Conservation (phyloP, 208 protist species). For the Naegleria lovaniensis region DNA sequence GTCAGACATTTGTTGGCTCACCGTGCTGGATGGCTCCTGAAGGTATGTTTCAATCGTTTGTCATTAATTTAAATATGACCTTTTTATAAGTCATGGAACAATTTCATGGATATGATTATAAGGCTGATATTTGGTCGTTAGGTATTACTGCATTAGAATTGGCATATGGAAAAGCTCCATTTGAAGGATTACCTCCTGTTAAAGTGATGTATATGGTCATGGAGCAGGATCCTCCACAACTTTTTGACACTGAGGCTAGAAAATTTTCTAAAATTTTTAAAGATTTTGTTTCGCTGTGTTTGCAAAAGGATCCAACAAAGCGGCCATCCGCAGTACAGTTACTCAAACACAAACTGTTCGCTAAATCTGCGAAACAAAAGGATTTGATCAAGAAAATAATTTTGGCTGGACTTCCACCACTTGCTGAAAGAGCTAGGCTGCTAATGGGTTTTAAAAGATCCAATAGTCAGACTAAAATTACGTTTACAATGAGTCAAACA, state of each 20-base stretch:
- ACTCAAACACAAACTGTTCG: constrained; percentile 38
- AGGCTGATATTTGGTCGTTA: constrained; percentile 68
- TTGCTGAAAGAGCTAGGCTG: background rate
- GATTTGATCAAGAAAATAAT: background rate
- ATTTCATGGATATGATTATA: constrained; percentile 38
- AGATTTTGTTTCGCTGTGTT: constrained; percentile 53
- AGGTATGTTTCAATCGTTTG: constrained; percentile 22
- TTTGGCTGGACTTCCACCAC: background rate
- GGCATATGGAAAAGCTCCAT: constrained; percentile 54
- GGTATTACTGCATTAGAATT: constrained; percentile 71
- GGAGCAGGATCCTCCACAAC: constrained; percentile 47
- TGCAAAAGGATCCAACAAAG: constrained; percentile 56
- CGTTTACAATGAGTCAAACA: background rate
- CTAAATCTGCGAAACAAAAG: background rate
- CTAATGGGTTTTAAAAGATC: background rate
- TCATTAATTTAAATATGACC: background rate
- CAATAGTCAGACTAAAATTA: background rate
- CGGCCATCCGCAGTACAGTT: constrained; percentile 51
- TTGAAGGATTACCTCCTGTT: constrained; percentile 59
- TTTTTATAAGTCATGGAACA: background rate
- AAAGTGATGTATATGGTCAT: constrained; percentile 53
- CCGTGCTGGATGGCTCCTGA: constrained; percentile 61
- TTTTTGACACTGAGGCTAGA: constrained; percentile 39
- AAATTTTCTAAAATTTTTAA: constrained; percentile 43
- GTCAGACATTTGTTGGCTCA: constrained; percentile 40